phyloP scores from a whole-genome alignment of 306 rosid species.

The Cucurbita moschata region DNA sequence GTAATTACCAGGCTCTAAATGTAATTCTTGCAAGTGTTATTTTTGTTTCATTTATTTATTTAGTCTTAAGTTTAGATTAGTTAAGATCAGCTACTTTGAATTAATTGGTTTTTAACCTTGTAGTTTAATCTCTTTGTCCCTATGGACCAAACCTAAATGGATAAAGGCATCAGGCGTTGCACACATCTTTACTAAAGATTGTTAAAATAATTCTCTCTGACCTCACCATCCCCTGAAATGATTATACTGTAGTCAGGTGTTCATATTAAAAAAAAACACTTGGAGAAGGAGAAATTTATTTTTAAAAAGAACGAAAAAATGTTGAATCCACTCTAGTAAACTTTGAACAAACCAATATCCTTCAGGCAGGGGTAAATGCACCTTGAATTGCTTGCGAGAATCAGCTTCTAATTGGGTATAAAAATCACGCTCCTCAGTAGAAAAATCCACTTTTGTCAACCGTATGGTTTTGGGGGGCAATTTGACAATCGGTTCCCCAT shows the following conservation, averaged over 20 bases:
- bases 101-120: background rate
- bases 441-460: conserved; percentile 65
- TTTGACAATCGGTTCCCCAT: conserved; percentile 76
- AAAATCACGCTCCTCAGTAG: conserved; percentile 82
- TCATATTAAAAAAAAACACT: background rate
- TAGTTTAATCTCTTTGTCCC: background rate
- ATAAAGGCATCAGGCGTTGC: background rate
- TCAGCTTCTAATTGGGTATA: conserved; percentile 85
- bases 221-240: background rate
- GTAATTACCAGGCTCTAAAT: too few relatives aligned
- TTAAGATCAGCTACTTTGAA: too few relatives aligned
- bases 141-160: background rate
- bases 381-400: conserved; percentile 85
- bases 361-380: conserved; percentile 11
- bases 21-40: too few relatives aligned
- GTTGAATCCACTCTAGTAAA: background rate
- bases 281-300: background rate
- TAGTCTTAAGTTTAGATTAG: too few relatives aligned
- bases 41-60: too few relatives aligned
- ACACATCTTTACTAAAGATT: background rate
- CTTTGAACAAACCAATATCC: background rate
- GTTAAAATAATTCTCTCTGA: background rate
- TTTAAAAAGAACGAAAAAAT: background rate
- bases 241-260: background rate
- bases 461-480: conserved; percentile 70